Base-by-base conservation (phyloP, 1,284 basidiomycete species). In the Ustilago loliicola region DNA sequence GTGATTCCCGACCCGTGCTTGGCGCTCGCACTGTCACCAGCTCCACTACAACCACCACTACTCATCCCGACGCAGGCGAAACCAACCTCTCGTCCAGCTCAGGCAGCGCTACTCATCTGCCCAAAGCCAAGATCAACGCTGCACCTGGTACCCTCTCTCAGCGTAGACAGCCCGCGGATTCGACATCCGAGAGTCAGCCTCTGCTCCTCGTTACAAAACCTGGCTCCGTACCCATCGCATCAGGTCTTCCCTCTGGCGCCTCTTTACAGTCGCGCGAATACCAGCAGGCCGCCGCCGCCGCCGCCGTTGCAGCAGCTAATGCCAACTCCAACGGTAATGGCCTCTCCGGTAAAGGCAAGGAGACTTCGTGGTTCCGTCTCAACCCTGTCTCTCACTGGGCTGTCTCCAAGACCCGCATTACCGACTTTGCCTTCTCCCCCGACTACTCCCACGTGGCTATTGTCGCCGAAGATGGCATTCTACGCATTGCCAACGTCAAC, bases 381-480 rank as follows among this genome's bases (percentile, higher is more conserved):
- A 85, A 85, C 53, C 84, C 84, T 0, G 68, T 84, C 36, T 72
- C 77, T n/a, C 73, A 81, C 53, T 85, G 84, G 84, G 63, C 61
- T 11, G 71, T 81, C 2, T 72, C 69, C 45, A 65, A 66, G 30
- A 63, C 58, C 9, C 61, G 67, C 21, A 67, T 83, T 38, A 82
- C 74, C 15, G 83, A 85, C 61, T 71, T 85, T 51, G 82, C 83
- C 47, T 81, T 86, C 45, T 77, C 76, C 1, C 84, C 84, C 1
- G 81, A 84, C 65, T 62, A 72, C 36, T 66, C 61, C 6, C 75
- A 77, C 17, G 72, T 81, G 0, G 84, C 84, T 11, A 55, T 85
- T 48, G 77, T 76, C 10, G 61, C 74, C 3, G 83, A 82, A 17
- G 84, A 85, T 36, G 83, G 82, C 30, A 61, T 80, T 13, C 57